Percentiles rank a stretch among this genome's conserved stretches.
These are phyloP conservation scores for Eremothecium coryli DNA, from an alignment of 1,139 yeast species.

Conservation along the genomic window DNA sequence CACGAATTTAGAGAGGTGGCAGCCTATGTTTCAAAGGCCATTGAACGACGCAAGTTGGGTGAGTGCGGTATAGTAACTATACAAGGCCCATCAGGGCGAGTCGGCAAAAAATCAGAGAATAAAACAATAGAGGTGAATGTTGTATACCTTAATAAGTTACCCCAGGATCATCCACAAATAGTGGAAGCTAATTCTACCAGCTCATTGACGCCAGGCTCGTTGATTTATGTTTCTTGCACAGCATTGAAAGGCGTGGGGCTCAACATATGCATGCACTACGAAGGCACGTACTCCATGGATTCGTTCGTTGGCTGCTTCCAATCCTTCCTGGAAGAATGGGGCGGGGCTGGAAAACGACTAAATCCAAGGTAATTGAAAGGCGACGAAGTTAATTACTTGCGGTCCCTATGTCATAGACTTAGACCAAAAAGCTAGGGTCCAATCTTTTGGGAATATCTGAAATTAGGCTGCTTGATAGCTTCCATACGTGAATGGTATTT, in stretches of 20 bases:
- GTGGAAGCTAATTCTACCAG: constrained; percentile 21
- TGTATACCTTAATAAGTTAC: constrained; percentile 7
- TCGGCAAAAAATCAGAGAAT: constrained; percentile 8
- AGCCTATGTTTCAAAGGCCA: too few species aligned
- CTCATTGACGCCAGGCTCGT: constrained; percentile 17
- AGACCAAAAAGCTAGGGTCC: neutral
- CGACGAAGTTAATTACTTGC: too few species aligned
- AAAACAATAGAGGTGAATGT: constrained; percentile 23
- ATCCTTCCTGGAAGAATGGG: constrained; percentile 20
- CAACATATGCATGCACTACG: constrained; percentile 25
- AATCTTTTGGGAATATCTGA: constrained; percentile 12
- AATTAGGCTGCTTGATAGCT: constrained; percentile 46
- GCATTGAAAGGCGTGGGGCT: constrained; percentile 19
- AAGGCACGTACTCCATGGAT: constrained; percentile 24
- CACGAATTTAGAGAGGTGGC: too few species aligned
- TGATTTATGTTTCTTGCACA: constrained; percentile 25
- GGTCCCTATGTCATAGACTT: too few species aligned
- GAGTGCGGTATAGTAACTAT: too few species aligned
- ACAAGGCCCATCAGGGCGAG: constrained; percentile 14
- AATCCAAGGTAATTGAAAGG: too few species aligned
- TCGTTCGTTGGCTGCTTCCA: constrained; percentile 25
- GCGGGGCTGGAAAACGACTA: too few species aligned
- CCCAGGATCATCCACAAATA: constrained; percentile 8
- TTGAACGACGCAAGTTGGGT: too few species aligned
- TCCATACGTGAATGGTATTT: constrained; percentile 72